Evolutionary conservation across 805 yeast genomes (phyloP), one percentile per base, ranked within the genome.

Genomic region (Teunomyces aglyptinius): DNA sequence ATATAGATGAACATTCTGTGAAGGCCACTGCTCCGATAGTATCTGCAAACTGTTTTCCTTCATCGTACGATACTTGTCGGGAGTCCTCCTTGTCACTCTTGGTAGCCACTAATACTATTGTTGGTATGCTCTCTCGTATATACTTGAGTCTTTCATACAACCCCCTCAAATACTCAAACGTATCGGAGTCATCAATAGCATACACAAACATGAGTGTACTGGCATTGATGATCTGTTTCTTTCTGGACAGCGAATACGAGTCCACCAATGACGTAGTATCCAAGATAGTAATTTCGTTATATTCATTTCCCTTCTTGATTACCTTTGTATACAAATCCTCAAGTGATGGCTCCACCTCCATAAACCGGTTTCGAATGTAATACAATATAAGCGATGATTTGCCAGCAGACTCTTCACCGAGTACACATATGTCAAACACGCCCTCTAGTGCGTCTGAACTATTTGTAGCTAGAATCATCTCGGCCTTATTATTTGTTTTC

Each of bases 121-220:
- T 69, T 10, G 71, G 71, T 31, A 59, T 50, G 3, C n/a, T 43
- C 0, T 45, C 50, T 38, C 67, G 53, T 3, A 65, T 41, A 6
- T 58, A 48, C 18, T 28, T 32, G 0, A 69, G 48, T 33, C 62
- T 49, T n/a, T 63, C 60, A 26, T 58, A 54, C 39, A 61, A 43
- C 28, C 68, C 70, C 18, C 62, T 66, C 10, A 67, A 44, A 7
- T 55, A 59, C 24, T 58, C 58, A 39, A 67, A 68, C 2, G 70
- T 59, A 6, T 54, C 58, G 7, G 53, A 39, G 45, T 59, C 56
- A 24, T 53, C 55, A 6, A 68, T 57, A 19, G 72, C 51, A 50
- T 64, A 71, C 1, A 61, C 62, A 16, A 69, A 60, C 6, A 70
- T 41, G 18, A 64, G 53, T n/a, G 67, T 55, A 5, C 49, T 51